Base-by-base conservation (phyloP, 768 basidiomycete genomes). In the Lanmaoa rubissima region DNA sequence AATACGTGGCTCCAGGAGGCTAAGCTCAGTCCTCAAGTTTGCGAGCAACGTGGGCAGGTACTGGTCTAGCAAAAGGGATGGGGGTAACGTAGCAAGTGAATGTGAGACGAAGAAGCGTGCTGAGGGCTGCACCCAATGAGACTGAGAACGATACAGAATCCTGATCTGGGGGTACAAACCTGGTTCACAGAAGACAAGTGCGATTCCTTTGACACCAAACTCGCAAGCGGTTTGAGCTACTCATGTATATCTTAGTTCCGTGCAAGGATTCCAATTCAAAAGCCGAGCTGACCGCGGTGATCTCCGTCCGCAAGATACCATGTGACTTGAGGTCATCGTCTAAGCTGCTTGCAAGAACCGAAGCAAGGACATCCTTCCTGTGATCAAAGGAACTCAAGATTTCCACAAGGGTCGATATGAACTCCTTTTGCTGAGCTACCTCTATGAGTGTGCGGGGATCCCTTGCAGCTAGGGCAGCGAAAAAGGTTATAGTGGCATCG, bases 401-500 rank as follows among this genome's bases (percentile, higher is more conserved):
- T 34, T 65, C 66, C 44, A 84, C 76, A 5, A 86, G 72, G 1
- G 74, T 78, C 19, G 75, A 64, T 34, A 78, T 67, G 13, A 82
- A 69, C 13, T 61, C 60, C 21, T 73, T 62, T 17, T 60, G 61
- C 40, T 69, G 66, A 32, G 80, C 81, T 21, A 92, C 70, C 31
- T 89, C 87, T 5, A 71, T 57, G 11, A 90, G 70, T 16, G 82
- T 82, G 17, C 70, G 67, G 0, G 78, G 64, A 54, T 91, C 86
- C 49, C 82, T 81, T 4, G 89, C 78, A 5, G 86, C 79, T 5
- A 92, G 74, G 0, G 83, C 79, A 12, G 79, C 75, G 58, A 89
- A 90, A 59, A 87, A 80, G 0, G 78, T 71, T 6, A 91, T 70
- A 35, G 85, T 78, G 19, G 80, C 76, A 61, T 92, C 87, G 34